phyloP scores from a whole-genome alignment of 345 rosid genomes.

The Lumnitzera littorea region DNA sequence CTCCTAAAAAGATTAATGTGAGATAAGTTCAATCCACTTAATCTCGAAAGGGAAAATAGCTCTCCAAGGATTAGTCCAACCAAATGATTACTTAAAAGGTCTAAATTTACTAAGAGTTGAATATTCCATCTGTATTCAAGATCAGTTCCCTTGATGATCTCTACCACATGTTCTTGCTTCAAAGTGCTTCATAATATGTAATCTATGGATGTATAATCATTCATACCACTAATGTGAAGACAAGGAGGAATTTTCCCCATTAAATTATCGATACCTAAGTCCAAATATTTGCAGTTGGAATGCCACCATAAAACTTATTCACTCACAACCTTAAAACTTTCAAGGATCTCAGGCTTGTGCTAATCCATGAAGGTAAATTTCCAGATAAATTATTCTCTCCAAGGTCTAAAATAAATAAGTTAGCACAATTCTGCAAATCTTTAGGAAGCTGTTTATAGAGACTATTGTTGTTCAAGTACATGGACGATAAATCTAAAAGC shows the following conservation, averaged over 20 bases:
- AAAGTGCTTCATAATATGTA: too few relatives aligned
- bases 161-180: too few relatives aligned
- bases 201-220: background rate
- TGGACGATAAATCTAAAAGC: too few relatives aligned
- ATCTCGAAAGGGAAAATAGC: slow-evolving; percentile 7
- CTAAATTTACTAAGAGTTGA: slow-evolving; percentile 6
- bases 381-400: slow-evolving; percentile 17
- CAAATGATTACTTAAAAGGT: slow-evolving; percentile 19
- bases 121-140: background rate
- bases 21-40: slow-evolving; percentile 19
- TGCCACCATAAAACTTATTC: slow-evolving; percentile 10
- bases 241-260: slow-evolving; percentile 11
- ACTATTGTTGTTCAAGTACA: slow-evolving; percentile 7
- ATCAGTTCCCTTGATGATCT: slow-evolving; percentile 4
- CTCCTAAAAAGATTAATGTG: slow-evolving; percentile 13
- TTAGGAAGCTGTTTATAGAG: slow-evolving; percentile 8
- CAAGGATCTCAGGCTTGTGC: background rate
- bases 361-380: slow-evolving; percentile 15
- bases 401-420: slow-evolving; percentile 10
- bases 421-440: slow-evolving; percentile 8
- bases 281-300: slow-evolving; percentile 14
- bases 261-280: slow-evolving; percentile 10
- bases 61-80: slow-evolving; percentile 8
- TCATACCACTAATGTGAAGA: slow-evolving; percentile 3
- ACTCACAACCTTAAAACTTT: slow-evolving; percentile 3